Evolutionary conservation across 176 grass and related monocot genomes (phyloP).

Genomic region (Tuctoria greenei): DNA sequence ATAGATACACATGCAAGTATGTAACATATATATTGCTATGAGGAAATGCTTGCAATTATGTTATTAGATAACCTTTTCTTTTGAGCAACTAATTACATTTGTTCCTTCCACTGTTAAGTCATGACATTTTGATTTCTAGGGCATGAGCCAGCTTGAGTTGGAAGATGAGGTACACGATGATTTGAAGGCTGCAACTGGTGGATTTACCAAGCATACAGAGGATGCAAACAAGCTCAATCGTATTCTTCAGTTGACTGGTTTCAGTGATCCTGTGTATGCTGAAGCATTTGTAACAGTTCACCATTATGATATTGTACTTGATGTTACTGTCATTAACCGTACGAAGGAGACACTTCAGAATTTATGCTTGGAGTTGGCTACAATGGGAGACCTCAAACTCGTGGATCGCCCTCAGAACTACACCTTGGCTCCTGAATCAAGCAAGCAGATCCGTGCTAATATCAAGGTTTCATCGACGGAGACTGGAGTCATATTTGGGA

Average conservation of each 20-base stretch:
- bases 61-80: background rate
- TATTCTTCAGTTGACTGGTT: constrained; percentile 67
- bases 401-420: constrained; percentile 75
- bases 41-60: background rate
- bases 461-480: constrained; percentile 83
- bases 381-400: constrained; percentile 74
- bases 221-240: constrained; percentile 57
- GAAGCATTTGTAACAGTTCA: constrained; percentile 75
- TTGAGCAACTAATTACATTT: background rate
- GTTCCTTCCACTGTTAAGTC: constrained; percentile 7
- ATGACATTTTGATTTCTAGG: constrained; percentile 43
- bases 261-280: constrained; percentile 70
- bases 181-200: constrained; percentile 72
- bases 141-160: constrained; percentile 76
- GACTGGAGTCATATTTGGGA: constrained; percentile 74
- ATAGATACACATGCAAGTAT: background rate
- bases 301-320: constrained; percentile 74
- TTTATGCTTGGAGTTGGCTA: constrained; percentile 68
- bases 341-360: constrained; percentile 73
- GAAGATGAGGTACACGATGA: constrained; percentile 73
- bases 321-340: constrained; percentile 69
- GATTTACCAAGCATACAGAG: constrained; percentile 61
- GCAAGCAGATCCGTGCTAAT: constrained; percentile 67
- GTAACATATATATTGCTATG: background rate
- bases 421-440: constrained; percentile 63